Evolutionary conservation across 1,139 yeast genomes (phyloP).

Genomic region (Meyerozyma smithsonii): DNA sequence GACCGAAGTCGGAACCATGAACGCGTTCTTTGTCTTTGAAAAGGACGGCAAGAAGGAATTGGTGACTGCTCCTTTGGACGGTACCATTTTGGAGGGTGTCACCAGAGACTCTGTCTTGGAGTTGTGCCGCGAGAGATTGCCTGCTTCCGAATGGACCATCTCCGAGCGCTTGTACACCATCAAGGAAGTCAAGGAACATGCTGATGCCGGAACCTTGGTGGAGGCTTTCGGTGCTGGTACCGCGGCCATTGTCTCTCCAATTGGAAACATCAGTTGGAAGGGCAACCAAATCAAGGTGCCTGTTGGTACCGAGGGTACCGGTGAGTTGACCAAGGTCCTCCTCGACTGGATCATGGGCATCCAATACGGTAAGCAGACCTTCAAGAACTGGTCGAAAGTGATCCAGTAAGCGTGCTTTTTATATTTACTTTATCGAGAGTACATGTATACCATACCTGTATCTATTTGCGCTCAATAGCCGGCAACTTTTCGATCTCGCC

Average conservation of each 20-base stretch:
- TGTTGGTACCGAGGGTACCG: slow-evolving; percentile 73
- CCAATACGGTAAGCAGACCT: slow-evolving; percentile 80
- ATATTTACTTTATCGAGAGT: no score
- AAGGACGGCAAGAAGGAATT: slow-evolving; percentile 82
- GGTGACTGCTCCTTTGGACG: slow-evolving; percentile 94
- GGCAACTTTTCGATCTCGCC: slow-evolving; percentile 72
- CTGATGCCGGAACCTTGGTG: slow-evolving; percentile 73
- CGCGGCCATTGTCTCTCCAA: slow-evolving; percentile 95
- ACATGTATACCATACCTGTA: background rate
- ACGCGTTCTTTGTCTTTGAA: slow-evolving; percentile 80
- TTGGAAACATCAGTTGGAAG: slow-evolving; percentile 77
- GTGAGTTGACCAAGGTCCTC: slow-evolving; percentile 70
- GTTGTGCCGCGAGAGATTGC: slow-evolving; percentile 70
- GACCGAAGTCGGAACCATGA: slow-evolving; percentile 98
- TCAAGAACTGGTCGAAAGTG: slow-evolving; percentile 56
- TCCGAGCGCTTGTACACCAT: slow-evolving; percentile 82
- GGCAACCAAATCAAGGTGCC: slow-evolving; percentile 74
- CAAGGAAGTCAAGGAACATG: slow-evolving; percentile 70
- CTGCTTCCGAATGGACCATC: slow-evolving; percentile 70
- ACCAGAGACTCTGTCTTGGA: slow-evolving; percentile 85
- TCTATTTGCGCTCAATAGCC: background rate
- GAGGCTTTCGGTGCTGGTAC: slow-evolving; percentile 98
- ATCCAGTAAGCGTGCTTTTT: slow-evolving; percentile 31
- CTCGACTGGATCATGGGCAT: slow-evolving; percentile 82
- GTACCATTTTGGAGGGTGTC: slow-evolving; percentile 94